Evolutionary conservation across 78 protist genomes (phyloP).

Genomic region (Cavenderia fasciculata): DNA sequence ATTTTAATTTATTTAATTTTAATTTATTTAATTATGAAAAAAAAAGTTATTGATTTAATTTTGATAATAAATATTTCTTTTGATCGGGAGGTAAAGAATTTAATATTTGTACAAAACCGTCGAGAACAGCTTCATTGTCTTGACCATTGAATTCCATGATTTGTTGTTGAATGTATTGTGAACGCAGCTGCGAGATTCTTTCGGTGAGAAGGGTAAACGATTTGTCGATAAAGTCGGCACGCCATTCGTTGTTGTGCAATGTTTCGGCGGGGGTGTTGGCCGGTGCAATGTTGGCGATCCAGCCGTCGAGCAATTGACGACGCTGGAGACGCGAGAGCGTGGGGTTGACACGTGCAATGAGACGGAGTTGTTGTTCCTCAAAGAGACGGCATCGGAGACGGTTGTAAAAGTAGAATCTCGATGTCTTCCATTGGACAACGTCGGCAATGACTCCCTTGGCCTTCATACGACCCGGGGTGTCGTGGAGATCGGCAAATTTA

Average conservation of each 20-base stretch:
- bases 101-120: not conserved
- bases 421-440: slow-evolving; percentile 88
- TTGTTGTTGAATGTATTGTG: slow-evolving; percentile 26
- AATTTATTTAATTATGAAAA: no score
- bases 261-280: not conserved
- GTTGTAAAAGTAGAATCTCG: slow-evolving; percentile 88
- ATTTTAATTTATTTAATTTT: no score
- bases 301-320: slow-evolving; percentile 8
- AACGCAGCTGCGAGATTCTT: slow-evolving; percentile 19
- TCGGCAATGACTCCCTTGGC: slow-evolving; percentile 90
- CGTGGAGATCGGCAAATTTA: slow-evolving; percentile 97
- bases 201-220: not conserved
- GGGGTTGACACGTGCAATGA: slow-evolving; percentile 39
- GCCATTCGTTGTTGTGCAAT: not conserved
- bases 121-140: slow-evolving; percentile 30
- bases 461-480: slow-evolving; percentile 96
- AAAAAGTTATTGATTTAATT: slow-evolving; percentile 19
- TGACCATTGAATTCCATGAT: not conserved
- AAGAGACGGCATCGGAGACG: slow-evolving; percentile 83
- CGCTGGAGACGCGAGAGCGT: slow-evolving; percentile 2
- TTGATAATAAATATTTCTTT: slow-evolving; percentile 48
- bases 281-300: slow-evolving; percentile 1
- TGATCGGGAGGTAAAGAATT: slow-evolving; percentile 19
- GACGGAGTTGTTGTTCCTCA: slow-evolving; percentile 73
- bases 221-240: not conserved